Percentiles rank a stretch among this genome's conserved stretches.
Conservation (phyloP, 768 basidiomycete genomes). For the Russula griseocarnosa region DNA sequence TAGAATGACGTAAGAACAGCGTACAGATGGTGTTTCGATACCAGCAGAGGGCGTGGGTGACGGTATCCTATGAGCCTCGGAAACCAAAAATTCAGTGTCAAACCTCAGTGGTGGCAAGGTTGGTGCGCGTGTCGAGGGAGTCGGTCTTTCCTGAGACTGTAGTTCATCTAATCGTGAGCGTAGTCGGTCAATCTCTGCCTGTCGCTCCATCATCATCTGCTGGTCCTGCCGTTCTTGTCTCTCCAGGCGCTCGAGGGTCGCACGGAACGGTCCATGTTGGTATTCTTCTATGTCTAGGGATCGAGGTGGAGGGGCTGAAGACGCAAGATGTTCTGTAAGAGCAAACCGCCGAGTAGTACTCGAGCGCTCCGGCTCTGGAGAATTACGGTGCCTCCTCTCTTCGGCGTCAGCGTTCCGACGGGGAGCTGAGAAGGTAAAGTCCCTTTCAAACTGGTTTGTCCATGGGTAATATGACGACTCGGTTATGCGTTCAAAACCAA, state of each 20-base stretch:
- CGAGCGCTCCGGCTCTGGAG: constrained; percentile 12
- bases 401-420: constrained; percentile 8
- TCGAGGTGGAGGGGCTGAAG: constrained; percentile 6
- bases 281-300: constrained; percentile 31
- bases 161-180: constrained; percentile 23
- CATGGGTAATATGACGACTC: constrained; percentile 5
- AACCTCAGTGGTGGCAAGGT: constrained; percentile 27
- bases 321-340: constrained; percentile 1
- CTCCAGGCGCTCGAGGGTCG: constrained; percentile 24
- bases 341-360: constrained; percentile 8
- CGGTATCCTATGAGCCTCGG: constrained; percentile 15
- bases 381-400: constrained; percentile 15
- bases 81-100: constrained; percentile 17
- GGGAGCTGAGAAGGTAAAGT: constrained; percentile 14
- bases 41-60: not conserved
- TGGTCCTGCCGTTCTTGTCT: constrained; percentile 20
- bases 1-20: not conserved
- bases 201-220: constrained; percentile 23
- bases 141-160: constrained; percentile 16
- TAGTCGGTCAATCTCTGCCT: constrained; percentile 26
- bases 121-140: constrained; percentile 20
- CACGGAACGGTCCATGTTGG: constrained; percentile 34
- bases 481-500: constrained; percentile 5
- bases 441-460: constrained; percentile 14
- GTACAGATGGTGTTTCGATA: constrained; percentile 9